These are phyloP conservation scores for Exophiala oligosperma DNA, from an alignment of 2,329 filamentous ascomycete species.

Conservation along the genomic window DNA sequence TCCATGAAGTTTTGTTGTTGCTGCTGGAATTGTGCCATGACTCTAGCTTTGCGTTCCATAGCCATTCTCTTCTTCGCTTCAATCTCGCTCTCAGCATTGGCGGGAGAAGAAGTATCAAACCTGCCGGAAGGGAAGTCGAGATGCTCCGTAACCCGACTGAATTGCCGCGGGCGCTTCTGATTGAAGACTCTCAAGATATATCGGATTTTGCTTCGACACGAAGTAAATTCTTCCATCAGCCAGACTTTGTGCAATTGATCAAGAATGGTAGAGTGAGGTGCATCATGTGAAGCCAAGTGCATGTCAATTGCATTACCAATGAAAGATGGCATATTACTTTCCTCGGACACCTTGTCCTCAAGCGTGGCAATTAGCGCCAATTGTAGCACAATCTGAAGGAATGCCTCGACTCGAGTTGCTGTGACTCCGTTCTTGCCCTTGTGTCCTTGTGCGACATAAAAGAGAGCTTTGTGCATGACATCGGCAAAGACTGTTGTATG, in stretches of 20 bases:
- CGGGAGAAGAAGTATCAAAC: slow-evolving; percentile 80
- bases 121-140: slow-evolving; percentile 69
- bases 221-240: slow-evolving; percentile 72
- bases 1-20: slow-evolving; percentile 95
- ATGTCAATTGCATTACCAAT: slow-evolving; percentile 67
- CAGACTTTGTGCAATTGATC: slow-evolving; percentile 55
- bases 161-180: slow-evolving; percentile 74
- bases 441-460: slow-evolving; percentile 73
- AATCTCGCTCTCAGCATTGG: slow-evolving; percentile 59
- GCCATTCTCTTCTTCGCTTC: slow-evolving; percentile 90
- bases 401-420: slow-evolving; percentile 81
- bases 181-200: slow-evolving; percentile 82
- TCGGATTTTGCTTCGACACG: slow-evolving; percentile 79
- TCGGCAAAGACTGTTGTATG: slow-evolving; percentile 83
- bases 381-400: slow-evolving; percentile 88
- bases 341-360: slow-evolving; percentile 67
- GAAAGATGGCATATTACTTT: slow-evolving; percentile 64
- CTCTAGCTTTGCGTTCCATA: slow-evolving; percentile 81
- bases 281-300: slow-evolving; percentile 15
- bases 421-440: slow-evolving; percentile 73
- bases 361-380: slow-evolving; percentile 80
- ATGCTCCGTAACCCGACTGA: slow-evolving; percentile 64
- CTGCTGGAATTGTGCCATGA: slow-evolving; percentile 98
- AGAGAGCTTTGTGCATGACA: slow-evolving; percentile 81
- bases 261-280: slow-evolving; percentile 50